Base-by-base conservation (phyloP, 495 filamentous ascomycete species). In the Neurospora sp. region DNA sequence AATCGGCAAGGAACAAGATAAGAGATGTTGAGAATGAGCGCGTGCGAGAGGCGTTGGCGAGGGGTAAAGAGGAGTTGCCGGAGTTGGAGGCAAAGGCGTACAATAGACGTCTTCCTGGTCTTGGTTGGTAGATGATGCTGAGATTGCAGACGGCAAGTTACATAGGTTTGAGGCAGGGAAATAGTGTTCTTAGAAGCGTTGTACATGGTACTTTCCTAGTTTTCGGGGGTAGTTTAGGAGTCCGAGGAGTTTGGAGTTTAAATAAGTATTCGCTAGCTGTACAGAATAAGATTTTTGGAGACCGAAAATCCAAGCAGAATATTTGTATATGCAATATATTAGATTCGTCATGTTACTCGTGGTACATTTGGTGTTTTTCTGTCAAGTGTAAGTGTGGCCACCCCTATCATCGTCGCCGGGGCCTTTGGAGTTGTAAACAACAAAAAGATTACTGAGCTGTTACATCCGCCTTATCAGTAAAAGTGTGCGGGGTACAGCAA, bases 1-100 rank as follows among this genome's bases (percentile, higher is more conserved):
- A 91, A 74, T 73, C 77, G 53, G 87, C 86, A 71, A 83, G 90
- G 70, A 82, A 82, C 39, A 84, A 86, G 71, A 86, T 86, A 9
- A 82, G 86, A 70, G 85, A 82, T n/a, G 72, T 87, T 22, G 89
- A 91, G 84, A 82, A 86, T 70, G 87, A 91, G 71, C 79, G 84
- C 70, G 79, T 89, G 39, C 78, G 81, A 72, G 83, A 83, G 75
- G 85, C 85, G 39, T 73, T 90, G 68, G 84, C 83, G 8, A 82
- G 84, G 68, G 82, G 81, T 22, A 79, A 77, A 70, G 73, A 75
- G 41, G 70, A 65, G 3, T 65, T 65, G 14, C 53, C 53, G 12
- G 53, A 65, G 53, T 65, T 65, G 27, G 53, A 65, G 27, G 69
- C 69, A 12, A 76, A 81, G 16, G 75, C 53, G 53, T 65, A 65